Evolutionary conservation across 306 rosid genomes (phyloP).

Genomic region (Medicago ruthenica): DNA sequence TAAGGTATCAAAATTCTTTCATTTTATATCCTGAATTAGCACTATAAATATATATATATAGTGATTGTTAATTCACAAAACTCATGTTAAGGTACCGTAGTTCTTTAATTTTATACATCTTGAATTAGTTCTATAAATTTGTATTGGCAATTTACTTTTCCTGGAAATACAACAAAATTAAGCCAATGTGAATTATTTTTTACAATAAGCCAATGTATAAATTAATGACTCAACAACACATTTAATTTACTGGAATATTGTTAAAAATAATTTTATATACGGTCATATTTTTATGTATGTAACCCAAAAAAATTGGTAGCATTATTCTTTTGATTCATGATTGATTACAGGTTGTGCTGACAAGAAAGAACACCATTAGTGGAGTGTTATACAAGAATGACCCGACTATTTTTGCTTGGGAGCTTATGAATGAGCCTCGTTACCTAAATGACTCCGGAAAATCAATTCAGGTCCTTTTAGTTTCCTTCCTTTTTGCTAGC

Average conservation of each 20-base stretch:
- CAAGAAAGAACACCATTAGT: slow-evolving; percentile 30
- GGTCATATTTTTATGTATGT: neutral
- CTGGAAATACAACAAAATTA: no score
- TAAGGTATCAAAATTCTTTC: slow-evolving; percentile 6
- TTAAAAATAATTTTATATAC: no score
- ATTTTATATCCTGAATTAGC: neutral
- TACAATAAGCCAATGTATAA: no score
- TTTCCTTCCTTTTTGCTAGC: neutral
- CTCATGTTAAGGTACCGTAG: no score
- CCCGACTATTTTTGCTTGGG: slow-evolving; percentile 45
- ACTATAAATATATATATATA: no score
- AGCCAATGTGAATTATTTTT: no score
- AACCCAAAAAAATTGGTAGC: neutral
- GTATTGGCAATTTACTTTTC: no score
- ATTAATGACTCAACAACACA: no score
- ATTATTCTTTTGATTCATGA: neutral
- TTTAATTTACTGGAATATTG: no score
- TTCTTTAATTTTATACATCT: no score
- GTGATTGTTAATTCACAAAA: no score
- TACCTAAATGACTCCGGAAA: slow-evolving; percentile 41
- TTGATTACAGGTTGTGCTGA: slow-evolving; percentile 22
- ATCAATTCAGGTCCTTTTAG: slow-evolving; percentile 44
- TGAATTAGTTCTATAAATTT: no score
- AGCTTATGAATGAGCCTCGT: slow-evolving; percentile 57
- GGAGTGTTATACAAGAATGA: slow-evolving; percentile 38